These are phyloP conservation scores for Neurospora sp. DNA, from an alignment of 495 filamentous ascomycete species.

Conservation along the genomic window DNA sequence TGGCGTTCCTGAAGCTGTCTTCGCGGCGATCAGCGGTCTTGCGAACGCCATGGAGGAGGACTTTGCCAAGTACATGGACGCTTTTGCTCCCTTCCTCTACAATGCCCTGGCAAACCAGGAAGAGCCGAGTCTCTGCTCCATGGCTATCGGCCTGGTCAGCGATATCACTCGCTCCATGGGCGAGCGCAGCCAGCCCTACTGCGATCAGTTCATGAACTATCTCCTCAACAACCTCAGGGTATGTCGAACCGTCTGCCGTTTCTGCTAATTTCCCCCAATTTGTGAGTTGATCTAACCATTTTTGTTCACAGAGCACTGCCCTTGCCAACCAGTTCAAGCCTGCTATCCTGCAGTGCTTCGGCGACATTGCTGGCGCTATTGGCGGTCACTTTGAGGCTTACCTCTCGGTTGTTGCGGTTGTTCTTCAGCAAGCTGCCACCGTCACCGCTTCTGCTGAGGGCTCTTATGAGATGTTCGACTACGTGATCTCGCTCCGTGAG, in stretches of 20 bases:
- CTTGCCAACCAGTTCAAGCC: constrained; percentile 96
- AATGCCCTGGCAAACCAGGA: constrained; percentile 91
- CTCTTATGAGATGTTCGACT: constrained; percentile 86
- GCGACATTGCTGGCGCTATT: constrained; percentile 95
- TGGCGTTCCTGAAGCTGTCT: constrained; percentile 85
- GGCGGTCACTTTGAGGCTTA: constrained; percentile 87
- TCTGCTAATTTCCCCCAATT: too few relatives aligned
- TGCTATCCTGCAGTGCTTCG: constrained; percentile 94
- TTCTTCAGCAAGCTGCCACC: constrained; percentile 81
- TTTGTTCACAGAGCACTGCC: constrained; percentile 36
- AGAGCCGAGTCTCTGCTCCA: constrained; percentile 83
- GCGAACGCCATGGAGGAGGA: constrained; percentile 82
- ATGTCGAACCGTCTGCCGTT: too few relatives aligned
- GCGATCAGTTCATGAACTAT: constrained; percentile 95
- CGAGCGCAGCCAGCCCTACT: constrained; percentile 82
- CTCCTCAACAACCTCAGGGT: constrained; percentile 72
- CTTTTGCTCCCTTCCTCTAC: constrained; percentile 82
- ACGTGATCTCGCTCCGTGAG: constrained; percentile 85
- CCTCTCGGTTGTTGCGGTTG: constrained; percentile 80
- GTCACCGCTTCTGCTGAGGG: constrained; percentile 64
- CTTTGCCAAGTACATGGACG: constrained; percentile 93
- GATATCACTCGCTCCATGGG: constrained; percentile 89
- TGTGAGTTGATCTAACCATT: too few relatives aligned
- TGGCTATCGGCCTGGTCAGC: constrained; percentile 95
- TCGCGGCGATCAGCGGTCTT: constrained; percentile 78